Conservation (phyloP, 2,329 filamentous ascomycete genomes). For the Cordyceps tenuipes region DNA sequence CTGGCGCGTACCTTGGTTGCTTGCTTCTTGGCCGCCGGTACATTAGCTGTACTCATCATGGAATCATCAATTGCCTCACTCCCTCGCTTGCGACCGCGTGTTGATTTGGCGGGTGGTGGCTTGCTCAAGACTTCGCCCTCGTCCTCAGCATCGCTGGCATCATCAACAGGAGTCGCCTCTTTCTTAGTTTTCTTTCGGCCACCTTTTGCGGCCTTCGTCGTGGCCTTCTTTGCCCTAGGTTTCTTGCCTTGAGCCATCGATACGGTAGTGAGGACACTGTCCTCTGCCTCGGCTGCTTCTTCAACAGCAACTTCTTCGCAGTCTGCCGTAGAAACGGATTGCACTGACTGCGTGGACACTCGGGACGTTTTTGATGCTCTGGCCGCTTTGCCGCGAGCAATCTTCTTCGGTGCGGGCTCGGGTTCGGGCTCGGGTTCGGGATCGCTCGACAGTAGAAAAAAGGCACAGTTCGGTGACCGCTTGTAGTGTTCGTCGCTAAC, state of each 20-base stretch:
- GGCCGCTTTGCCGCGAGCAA: slow-evolving; percentile 43
- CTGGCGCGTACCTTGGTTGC: slow-evolving; percentile 44
- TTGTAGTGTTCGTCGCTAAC: slow-evolving; percentile 74
- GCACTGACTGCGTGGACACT: slow-evolving; percentile 50
- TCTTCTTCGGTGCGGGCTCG: slow-evolving; percentile 46
- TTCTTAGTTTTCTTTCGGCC: slow-evolving; percentile 37
- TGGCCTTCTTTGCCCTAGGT: slow-evolving; percentile 40
- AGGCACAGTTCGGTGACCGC: slow-evolving; percentile 70
- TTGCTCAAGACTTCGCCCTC: slow-evolving; percentile 17
- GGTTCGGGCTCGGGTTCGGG: slow-evolving; percentile 46
- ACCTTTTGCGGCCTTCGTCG: slow-evolving; percentile 40
- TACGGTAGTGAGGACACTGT: slow-evolving; percentile 50
- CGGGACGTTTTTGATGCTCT: slow-evolving; percentile 63
- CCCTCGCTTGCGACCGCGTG: slow-evolving; percentile 52
- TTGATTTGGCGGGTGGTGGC: slow-evolving; percentile 30
- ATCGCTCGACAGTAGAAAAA: slow-evolving; percentile 63
- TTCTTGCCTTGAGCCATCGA: slow-evolving; percentile 46
- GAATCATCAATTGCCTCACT: slow-evolving; percentile 52
- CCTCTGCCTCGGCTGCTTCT: slow-evolving; percentile 42
- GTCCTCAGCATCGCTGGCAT: slow-evolving; percentile 25
- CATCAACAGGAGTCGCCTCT: slow-evolving; percentile 33
- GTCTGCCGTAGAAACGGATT: slow-evolving; percentile 43
- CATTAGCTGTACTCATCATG: slow-evolving; percentile 32
- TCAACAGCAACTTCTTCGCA: slow-evolving; percentile 45
- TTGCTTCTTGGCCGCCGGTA: slow-evolving; percentile 51